Percentiles rank a stretch among this genome's conserved stretches.
Evolutionary conservation across 1,284 basidiomycete species (phyloP).

Genomic region (Cerioporus squamosus): DNA sequence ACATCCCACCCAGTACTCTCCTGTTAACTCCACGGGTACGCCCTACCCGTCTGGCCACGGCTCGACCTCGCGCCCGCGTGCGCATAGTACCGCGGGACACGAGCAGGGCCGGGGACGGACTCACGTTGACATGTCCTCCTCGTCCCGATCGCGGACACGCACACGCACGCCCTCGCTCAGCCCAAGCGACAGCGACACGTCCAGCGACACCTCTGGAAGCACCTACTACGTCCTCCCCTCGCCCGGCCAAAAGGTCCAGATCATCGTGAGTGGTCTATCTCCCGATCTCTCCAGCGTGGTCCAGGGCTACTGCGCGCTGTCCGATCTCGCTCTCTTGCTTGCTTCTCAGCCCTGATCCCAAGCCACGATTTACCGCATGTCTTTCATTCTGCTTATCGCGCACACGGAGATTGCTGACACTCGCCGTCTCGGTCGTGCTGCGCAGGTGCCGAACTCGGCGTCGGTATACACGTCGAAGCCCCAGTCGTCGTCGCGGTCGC

Average conservation of each 20-base stretch:
- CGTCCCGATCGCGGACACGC: constrained; percentile 18
- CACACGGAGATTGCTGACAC: constrained; percentile 11
- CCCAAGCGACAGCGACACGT: constrained; percentile 40
- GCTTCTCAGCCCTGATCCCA: background rate
- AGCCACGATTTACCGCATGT: constrained; percentile 4
- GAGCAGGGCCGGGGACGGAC: constrained; percentile 13
- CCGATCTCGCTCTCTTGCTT: background rate
- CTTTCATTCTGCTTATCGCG: constrained; percentile 3
- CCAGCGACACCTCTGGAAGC: constrained; percentile 59
- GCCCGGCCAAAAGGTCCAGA: constrained; percentile 69
- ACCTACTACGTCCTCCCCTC: constrained; percentile 75
- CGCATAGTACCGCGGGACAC: constrained; percentile 16
- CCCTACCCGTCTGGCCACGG: constrained; percentile 24
- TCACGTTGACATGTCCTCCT: constrained; percentile 7
- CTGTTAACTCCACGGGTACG: constrained; percentile 14
- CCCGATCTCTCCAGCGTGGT: constrained; percentile 10
- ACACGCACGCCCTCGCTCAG: constrained; percentile 27
- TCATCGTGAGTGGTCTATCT: constrained; percentile 57
- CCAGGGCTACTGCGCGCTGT: constrained; percentile 10
- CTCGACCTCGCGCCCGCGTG: constrained; percentile 17
- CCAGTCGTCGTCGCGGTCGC: constrained; percentile 13
- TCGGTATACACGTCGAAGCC: constrained; percentile 24
- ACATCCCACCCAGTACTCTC: constrained; percentile 25
- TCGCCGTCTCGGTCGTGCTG: constrained; percentile 6
- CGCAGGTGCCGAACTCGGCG: constrained; percentile 33